Conservation (phyloP, 2,329 filamentous ascomycete species). For the Blumeria graminis region DNA sequence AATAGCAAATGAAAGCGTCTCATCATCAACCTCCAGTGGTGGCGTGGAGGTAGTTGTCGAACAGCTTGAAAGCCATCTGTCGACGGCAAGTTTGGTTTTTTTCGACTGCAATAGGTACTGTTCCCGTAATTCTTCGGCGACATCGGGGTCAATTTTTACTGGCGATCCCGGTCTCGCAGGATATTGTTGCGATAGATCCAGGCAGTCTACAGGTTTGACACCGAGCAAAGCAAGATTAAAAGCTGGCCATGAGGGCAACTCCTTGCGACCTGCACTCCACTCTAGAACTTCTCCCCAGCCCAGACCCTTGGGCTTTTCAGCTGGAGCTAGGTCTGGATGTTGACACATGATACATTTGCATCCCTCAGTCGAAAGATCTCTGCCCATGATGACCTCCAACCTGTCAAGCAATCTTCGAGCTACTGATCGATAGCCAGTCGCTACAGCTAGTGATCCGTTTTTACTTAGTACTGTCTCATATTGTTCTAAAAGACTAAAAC, state of each 20-base stretch:
- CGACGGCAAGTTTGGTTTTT: constrained; percentile 77
- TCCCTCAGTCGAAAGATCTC: constrained; percentile 70
- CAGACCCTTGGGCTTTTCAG: constrained; percentile 37
- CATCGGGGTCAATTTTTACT: constrained; percentile 69
- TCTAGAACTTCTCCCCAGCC: constrained; percentile 94
- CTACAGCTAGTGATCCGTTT: constrained; percentile 77
- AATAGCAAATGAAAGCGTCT: constrained; percentile 83
- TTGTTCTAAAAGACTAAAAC: constrained; percentile 62
- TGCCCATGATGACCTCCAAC: constrained; percentile 78
- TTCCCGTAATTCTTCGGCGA: constrained; percentile 77
- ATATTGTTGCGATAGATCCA: constrained; percentile 32
- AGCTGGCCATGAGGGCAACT: constrained; percentile 72
- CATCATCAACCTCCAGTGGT: constrained; percentile 77
- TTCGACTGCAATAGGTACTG: constrained; percentile 82
- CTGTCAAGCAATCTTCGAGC: constrained; percentile 72
- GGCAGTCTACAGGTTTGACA: constrained; percentile 30
- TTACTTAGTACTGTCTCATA: constrained; percentile 62
- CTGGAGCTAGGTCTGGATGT: constrained; percentile 22
- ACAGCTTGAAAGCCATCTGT: constrained; percentile 69
- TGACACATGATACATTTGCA: constrained; percentile 68
- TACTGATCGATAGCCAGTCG: constrained; percentile 87
- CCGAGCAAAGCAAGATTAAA: constrained; percentile 47
- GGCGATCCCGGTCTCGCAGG: constrained; percentile 33
- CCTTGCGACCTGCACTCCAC: constrained; percentile 67
- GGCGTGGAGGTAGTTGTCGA: constrained; percentile 44